These are phyloP conservation scores for Silene uniflora DNA, from an alignment of 148 eudicot genomes.

Conservation along the genomic window DNA sequence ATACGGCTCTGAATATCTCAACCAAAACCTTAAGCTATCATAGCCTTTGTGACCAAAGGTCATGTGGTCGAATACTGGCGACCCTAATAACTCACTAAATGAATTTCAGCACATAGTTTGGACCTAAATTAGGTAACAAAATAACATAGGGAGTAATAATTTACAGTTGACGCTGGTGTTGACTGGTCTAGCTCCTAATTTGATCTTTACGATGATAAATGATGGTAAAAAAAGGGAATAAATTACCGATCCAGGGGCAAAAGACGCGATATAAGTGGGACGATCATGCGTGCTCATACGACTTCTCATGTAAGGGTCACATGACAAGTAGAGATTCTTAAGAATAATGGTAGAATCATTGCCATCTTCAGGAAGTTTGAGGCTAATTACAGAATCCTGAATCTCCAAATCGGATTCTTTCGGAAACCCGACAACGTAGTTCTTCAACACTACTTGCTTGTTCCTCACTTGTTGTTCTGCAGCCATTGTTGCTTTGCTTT, in stretches of 20 bases:
- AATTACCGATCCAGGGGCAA: conserved; percentile 35
- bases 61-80: too few relatives aligned
- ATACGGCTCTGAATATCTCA: too few relatives aligned
- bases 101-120: too few relatives aligned
- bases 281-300: conserved; percentile 36
- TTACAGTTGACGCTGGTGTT: too few relatives aligned
- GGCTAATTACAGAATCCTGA: conserved; percentile 7
- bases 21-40: too few relatives aligned
- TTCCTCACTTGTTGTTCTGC: conserved; percentile 32
- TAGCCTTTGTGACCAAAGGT: too few relatives aligned
- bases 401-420: conserved; percentile 43
- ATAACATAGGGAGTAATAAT: too few relatives aligned
- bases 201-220: too few relatives aligned
- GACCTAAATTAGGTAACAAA: too few relatives aligned
- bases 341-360: conserved; percentile 27
- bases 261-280: conserved; percentile 22
- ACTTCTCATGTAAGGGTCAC: conserved; percentile 47
- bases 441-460: conserved; percentile 39
- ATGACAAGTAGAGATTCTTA: conserved; percentile 51
- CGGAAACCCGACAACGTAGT: conserved; percentile 43
- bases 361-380: conserved; percentile 36
- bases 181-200: too few relatives aligned
- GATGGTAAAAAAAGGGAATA: not conserved
- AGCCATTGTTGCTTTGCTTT: conserved; percentile 8
- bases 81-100: too few relatives aligned